phyloP scores from a whole-genome alignment of 2,329 filamentous ascomycete species.

The Sclerotiophoma versabilis region DNA sequence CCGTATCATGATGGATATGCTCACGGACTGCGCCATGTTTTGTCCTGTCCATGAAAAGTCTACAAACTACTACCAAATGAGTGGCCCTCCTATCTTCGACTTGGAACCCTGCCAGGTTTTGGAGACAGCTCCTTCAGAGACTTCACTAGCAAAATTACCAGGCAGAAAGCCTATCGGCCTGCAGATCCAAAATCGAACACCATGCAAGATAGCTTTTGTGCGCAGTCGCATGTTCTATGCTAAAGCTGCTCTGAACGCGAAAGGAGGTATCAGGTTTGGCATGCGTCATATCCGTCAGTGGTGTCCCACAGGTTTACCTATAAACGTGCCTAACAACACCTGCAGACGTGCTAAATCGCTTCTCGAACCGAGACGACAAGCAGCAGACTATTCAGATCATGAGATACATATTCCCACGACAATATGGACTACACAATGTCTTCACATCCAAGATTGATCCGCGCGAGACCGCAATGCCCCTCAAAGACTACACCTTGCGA shows the following conservation, averaged over 20 bases:
- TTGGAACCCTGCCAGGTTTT: slow-evolving; percentile 30
- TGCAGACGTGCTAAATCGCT: slow-evolving; percentile 82
- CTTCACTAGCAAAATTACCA: background rate
- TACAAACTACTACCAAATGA: slow-evolving; percentile 79
- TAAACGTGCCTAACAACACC: slow-evolving; percentile 20
- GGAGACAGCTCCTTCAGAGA: background rate
- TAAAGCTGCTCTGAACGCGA: slow-evolving; percentile 72
- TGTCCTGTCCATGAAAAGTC: slow-evolving; percentile 63
- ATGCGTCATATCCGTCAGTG: slow-evolving; percentile 79
- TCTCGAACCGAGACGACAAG: slow-evolving; percentile 56
- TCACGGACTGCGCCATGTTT: slow-evolving; percentile 82
- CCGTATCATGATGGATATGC: slow-evolving; percentile 75
- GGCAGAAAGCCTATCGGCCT: slow-evolving; percentile 4
- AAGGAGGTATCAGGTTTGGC: slow-evolving; percentile 73
- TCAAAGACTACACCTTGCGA: slow-evolving; percentile 85
- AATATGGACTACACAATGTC: slow-evolving; percentile 91
- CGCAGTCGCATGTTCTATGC: slow-evolving; percentile 88
- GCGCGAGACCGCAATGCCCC: slow-evolving; percentile 72
- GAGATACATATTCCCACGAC: slow-evolving; percentile 92
- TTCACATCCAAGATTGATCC: slow-evolving; percentile 75
- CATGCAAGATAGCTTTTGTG: slow-evolving; percentile 74
- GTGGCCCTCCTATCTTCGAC: slow-evolving; percentile 69
- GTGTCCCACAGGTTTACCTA: background rate
- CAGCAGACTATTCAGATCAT: slow-evolving; percentile 73
- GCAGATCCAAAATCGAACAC: slow-evolving; percentile 30